Conservation (phyloP, 495 filamentous ascomycete species). For the Bacidia gigantensis region DNA sequence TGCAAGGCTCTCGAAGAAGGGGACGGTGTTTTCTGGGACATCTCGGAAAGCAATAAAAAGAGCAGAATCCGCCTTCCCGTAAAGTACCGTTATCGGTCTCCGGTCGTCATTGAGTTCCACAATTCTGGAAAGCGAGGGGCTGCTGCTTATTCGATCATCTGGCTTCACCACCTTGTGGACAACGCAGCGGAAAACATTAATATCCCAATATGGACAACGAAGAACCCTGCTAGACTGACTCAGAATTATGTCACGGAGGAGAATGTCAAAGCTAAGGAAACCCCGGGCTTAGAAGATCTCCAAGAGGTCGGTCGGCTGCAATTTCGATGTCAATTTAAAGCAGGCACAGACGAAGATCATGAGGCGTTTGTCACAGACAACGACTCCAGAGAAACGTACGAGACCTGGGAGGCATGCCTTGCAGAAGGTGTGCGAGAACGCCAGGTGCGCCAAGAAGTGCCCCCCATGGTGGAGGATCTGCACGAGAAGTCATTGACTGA, state of each 20-base stretch:
- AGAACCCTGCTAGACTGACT: constrained; percentile 54
- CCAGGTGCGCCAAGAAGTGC: constrained; percentile 53
- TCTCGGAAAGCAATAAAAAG: constrained; percentile 40
- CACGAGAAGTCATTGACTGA: constrained; percentile 68
- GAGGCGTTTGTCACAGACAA: constrained; percentile 72
- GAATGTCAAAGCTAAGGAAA: constrained; percentile 42
- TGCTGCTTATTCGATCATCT: constrained; percentile 64
- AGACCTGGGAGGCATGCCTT: constrained; percentile 83
- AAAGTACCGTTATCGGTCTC: constrained; percentile 75
- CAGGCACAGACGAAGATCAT: constrained; percentile 83
- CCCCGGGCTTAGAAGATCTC: constrained; percentile 55
- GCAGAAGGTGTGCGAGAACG: constrained; percentile 66
- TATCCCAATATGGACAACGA: constrained; percentile 75
- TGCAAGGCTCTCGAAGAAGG: constrained; percentile 43
- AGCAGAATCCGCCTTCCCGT: constrained; percentile 64
- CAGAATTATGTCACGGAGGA: constrained; percentile 82
- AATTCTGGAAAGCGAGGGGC: constrained; percentile 48
- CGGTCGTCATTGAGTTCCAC: constrained; percentile 79
- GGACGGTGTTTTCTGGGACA: constrained; percentile 53
- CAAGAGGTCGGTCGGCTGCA: constrained; percentile 66
- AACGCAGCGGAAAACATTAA: constrained; percentile 61
- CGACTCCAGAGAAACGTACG: constrained; percentile 78
- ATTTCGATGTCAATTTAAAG: constrained; percentile 70
- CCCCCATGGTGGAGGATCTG: constrained; percentile 48
- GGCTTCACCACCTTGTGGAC: constrained; percentile 76